Conservation (phyloP, 345 rosid species). For the Pseudoturritis turrita region DNA sequence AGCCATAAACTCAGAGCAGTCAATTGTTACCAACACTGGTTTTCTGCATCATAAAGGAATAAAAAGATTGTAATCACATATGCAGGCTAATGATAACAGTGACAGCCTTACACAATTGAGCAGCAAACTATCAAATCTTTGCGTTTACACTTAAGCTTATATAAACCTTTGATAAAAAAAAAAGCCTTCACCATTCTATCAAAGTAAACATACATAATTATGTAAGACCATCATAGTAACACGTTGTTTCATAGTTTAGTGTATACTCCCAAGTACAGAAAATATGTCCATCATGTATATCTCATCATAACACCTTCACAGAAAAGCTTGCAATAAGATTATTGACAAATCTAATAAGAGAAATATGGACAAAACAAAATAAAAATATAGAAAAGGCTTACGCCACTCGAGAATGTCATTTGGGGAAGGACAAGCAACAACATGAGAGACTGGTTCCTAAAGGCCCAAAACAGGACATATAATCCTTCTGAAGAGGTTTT, state of each 20-base stretch:
- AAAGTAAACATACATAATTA: neutral
- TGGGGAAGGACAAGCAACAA: constrained; percentile 90
- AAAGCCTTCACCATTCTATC: neutral
- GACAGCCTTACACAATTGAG: too few species aligned
- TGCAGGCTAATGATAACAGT: too few species aligned
- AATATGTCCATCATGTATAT: constrained; percentile 3
- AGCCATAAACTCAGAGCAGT: neutral
- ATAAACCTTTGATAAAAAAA: neutral
- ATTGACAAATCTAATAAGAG: neutral
- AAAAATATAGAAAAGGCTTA: constrained; percentile 39
- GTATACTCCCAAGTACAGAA: neutral
- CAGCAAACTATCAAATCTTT: too few species aligned
- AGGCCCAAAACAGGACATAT: constrained; percentile 25
- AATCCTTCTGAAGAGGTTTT: neutral
- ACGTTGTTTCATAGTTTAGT: neutral
- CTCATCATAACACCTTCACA: neutral
- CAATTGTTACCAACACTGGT: too few species aligned
- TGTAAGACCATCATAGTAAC: neutral
- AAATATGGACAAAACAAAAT: neutral
- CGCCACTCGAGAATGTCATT: constrained; percentile 97
- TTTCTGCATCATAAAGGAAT: too few species aligned
- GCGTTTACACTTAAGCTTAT: neutral
- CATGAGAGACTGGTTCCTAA: constrained; percentile 92
- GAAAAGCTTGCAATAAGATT: neutral
- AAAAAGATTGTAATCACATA: too few species aligned